phyloP scores from a whole-genome alignment of 306 rosid genomes.

The Inga laurina region DNA sequence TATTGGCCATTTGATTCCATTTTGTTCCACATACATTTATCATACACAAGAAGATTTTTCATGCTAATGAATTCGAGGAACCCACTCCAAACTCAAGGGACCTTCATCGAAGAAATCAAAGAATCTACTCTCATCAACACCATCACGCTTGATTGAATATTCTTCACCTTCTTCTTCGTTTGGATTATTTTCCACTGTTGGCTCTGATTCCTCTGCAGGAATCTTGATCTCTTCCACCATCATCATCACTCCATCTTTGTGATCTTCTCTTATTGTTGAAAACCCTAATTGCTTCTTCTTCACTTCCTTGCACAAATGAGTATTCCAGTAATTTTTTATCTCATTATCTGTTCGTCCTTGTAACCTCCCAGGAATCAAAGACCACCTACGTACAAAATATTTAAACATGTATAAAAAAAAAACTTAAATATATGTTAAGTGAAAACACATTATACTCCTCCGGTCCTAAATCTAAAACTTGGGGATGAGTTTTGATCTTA shows the following conservation, averaged over 20 bases:
- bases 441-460: too few relatives aligned
- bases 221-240: background rate
- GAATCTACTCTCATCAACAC: constrained; percentile 48
- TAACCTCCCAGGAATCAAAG: background rate
- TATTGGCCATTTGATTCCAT: too few relatives aligned
- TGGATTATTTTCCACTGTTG: constrained; percentile 28
- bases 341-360: background rate
- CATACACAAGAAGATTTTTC: too few relatives aligned
- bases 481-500: too few relatives aligned
- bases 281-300: constrained; percentile 27
- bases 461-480: too few relatives aligned
- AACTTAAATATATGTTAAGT: background rate
- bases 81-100: constrained; percentile 54
- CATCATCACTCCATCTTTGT: background rate
- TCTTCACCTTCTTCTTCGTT: constrained; percentile 14
- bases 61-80: constrained; percentile 38
- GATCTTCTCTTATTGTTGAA: constrained; percentile 7
- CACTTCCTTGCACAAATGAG: constrained; percentile 50
- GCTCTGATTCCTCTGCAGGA: background rate
- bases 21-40: too few relatives aligned
- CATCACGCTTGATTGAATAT: background rate
- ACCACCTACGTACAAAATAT: background rate
- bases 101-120: constrained; percentile 42
- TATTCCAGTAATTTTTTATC: constrained; percentile 45
- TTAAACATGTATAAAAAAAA: background rate